phyloP scores from a whole-genome alignment of 2,329 filamentous ascomycete species.

The Aaosphaeria arxii region DNA sequence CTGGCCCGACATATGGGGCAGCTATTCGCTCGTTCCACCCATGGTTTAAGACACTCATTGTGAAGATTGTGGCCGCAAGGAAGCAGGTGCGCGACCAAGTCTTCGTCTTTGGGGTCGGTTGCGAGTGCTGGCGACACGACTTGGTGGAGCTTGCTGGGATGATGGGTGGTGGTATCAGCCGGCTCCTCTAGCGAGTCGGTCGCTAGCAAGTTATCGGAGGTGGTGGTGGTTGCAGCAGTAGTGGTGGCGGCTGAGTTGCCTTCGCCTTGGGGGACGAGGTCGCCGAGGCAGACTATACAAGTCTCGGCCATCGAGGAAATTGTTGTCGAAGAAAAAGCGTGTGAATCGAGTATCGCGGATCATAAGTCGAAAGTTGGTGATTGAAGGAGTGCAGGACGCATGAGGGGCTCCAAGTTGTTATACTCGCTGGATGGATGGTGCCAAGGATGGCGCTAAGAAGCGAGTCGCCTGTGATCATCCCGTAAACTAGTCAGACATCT shows the following conservation, averaged over 20 bases:
- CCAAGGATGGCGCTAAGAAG: conserved; percentile 7
- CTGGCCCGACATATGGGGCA: conserved; percentile 93
- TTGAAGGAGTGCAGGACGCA: conserved; percentile 16
- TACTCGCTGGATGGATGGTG: conserved; percentile 14
- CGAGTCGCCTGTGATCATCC: not conserved
- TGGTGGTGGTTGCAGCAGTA: not conserved
- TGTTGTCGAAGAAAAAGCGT: conserved; percentile 16
- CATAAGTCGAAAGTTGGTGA: conserved; percentile 33
- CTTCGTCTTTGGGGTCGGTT: conserved; percentile 39
- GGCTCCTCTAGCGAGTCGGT: conserved; percentile 23
- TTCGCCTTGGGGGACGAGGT: conserved; percentile 60
- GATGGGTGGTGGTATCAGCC: conserved; percentile 17
- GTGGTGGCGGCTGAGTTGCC: conserved; percentile 23
- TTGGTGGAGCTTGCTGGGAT: conserved; percentile 10
- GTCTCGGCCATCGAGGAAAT: conserved; percentile 57
- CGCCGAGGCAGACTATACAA: conserved; percentile 70
- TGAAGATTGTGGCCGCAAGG: conserved; percentile 91
- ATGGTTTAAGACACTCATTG: conserved; percentile 86
- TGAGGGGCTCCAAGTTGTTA: not conserved
- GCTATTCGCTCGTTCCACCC: conserved; percentile 95
- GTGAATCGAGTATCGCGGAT: conserved; percentile 22
- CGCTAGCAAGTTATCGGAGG: conserved; percentile 15
- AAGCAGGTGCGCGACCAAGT: conserved; percentile 59
- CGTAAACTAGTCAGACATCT: not conserved
- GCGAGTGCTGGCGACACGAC: conserved; percentile 25